Evolutionary conservation across 345 rosid genomes (phyloP), one percentile per base, ranked within the genome.

Genomic region (Passiflora organensis): DNA sequence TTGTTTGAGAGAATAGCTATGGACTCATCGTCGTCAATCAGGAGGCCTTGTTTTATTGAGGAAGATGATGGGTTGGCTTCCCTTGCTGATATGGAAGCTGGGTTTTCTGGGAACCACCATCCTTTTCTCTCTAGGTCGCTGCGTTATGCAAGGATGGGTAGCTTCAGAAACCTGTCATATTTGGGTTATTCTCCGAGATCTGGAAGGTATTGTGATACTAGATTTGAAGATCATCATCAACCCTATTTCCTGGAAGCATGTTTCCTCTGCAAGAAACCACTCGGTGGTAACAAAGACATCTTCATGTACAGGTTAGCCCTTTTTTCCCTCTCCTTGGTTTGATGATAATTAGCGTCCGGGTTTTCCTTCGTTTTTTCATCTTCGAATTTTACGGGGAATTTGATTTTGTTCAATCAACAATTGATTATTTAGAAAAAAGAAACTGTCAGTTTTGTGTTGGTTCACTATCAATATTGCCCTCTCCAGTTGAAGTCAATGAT

Each of bases 221-320:
- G 91, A 70, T 78, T 43, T 48, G 89, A 84, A 36, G 78, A 74
- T 17, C 84, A 75, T 8, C 84, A 75, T 9, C 89, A 58, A 1
- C 82, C 87, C 60, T 73, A 82, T 66, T 87, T 80, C 78, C 37
- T 87, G 69, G 89, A 80, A 46, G 55, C 87, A n/a, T 87, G 95
- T 72, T 76, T 67, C 59, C 78, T 63, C 44, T 87, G 95, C 71
- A 82, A 80, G 76, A 87, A 82, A 39, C 83, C 76, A 1, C 80
- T 87, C 6, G 82, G 86, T 34, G 72, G 62, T 55, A 80, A 82
- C 84, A 75, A 67, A 58, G 95, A 87, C 76, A 87, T 87, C 80
- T 87, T 62, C 50, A 87, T 84, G 95, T 87, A 87, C 73, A 84
- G 91, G 95, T 87, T 21, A 24, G 75, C 6, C 8, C 4, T 17